Evolutionary conservation across 441 rosid species (phyloP).

Genomic region (Populus hybrid): DNA sequence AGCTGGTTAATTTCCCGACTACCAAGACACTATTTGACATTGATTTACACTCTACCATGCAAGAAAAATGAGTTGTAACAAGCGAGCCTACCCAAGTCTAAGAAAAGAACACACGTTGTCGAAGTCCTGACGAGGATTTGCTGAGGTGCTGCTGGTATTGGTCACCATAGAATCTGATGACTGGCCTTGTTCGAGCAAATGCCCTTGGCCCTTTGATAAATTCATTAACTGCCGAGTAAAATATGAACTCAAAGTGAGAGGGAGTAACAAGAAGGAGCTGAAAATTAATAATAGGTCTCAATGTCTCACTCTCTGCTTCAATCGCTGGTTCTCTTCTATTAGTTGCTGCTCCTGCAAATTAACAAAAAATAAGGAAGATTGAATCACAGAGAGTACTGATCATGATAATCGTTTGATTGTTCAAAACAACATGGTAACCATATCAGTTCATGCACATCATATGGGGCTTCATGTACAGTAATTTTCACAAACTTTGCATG

Average conservation of each 20-base stretch:
- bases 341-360: slow-evolving; percentile 28
- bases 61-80: neutral
- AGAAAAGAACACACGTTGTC: slow-evolving; percentile 26
- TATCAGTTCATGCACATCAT: neutral
- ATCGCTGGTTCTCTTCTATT: slow-evolving; percentile 27
- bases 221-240: slow-evolving; percentile 20
- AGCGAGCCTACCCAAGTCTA: slow-evolving; percentile 35
- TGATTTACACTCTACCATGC: neutral
- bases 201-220: neutral
- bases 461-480: neutral
- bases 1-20: neutral
- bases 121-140: slow-evolving; percentile 14
- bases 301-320: slow-evolving; percentile 27
- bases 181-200: slow-evolving; percentile 13
- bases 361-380: neutral
- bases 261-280: neutral
- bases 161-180: slow-evolving; percentile 17
- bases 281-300: neutral
- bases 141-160: slow-evolving; percentile 14
- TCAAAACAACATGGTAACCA: neutral
- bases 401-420: neutral
- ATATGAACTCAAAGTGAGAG: neutral
- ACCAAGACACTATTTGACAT: neutral
- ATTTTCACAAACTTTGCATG: neutral
- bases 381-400: too few species aligned